Evolutionary conservation across 352 stramenopile genomes (phyloP).

Genomic region (Phytophthora sp.): DNA sequence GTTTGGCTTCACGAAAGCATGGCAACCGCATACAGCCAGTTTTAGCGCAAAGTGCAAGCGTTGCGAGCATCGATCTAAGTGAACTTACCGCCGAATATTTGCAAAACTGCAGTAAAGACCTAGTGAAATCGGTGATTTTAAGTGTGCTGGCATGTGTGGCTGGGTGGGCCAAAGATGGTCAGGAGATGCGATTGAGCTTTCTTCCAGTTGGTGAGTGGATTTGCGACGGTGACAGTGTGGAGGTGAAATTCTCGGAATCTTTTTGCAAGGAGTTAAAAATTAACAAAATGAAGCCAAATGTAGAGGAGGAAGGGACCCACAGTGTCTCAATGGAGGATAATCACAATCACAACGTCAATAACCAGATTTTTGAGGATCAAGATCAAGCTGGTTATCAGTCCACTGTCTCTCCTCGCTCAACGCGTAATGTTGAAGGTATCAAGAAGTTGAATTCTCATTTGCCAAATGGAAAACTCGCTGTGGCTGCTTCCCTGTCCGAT

Average conservation of each 20-base stretch:
- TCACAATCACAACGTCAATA: neutral
- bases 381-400: neutral
- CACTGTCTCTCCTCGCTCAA: neutral
- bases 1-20: slow-evolving; percentile 23
- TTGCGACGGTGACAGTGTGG: slow-evolving; percentile 36
- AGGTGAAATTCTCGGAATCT: slow-evolving; percentile 47
- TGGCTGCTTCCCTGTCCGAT: neutral
- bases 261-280: slow-evolving; percentile 41
- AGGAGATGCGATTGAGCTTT: slow-evolving; percentile 42
- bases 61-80: slow-evolving; percentile 34
- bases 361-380: slow-evolving; percentile 17
- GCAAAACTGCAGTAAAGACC: slow-evolving; percentile 48
- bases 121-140: slow-evolving; percentile 47
- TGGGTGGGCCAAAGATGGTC: slow-evolving; percentile 50
- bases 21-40: slow-evolving; percentile 31
- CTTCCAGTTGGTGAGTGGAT: slow-evolving; percentile 64
- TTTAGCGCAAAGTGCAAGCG: slow-evolving; percentile 22
- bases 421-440: neutral
- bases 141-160: slow-evolving; percentile 49
- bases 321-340: neutral
- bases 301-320: neutral
- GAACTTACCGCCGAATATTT: slow-evolving; percentile 43
- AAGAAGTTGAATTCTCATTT: neutral
- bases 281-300: neutral
- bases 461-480: neutral